Conservation (phyloP, 2,329 filamentous ascomycete species). For the Exophiala mesophila region DNA sequence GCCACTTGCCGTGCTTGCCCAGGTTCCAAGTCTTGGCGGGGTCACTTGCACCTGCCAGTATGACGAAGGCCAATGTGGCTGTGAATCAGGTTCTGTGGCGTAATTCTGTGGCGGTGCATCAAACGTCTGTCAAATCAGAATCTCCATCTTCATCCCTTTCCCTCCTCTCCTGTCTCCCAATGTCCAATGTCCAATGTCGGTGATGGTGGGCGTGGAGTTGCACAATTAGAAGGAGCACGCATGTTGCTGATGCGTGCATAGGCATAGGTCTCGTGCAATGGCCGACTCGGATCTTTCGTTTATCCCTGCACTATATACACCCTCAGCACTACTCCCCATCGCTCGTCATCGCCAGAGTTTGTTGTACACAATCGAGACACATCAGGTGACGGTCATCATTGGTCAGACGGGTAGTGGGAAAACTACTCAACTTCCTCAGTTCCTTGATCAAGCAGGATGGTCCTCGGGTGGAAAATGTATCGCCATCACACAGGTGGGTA, state of each 20-base stretch:
- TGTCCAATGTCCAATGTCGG: too few relatives aligned
- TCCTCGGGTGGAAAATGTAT: conserved; percentile 76
- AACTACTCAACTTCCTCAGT: conserved; percentile 93
- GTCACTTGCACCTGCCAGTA: conserved; percentile 10
- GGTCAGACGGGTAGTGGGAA: conserved; percentile 95
- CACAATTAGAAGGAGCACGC: too few relatives aligned
- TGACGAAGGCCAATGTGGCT: conserved; percentile 4
- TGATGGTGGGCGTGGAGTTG: too few relatives aligned
- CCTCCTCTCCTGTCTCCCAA: too few relatives aligned
- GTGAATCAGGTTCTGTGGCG: neutral
- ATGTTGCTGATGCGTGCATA: too few relatives aligned
- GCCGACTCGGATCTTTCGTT: conserved; percentile 33
- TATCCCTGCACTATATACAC: conserved; percentile 82
- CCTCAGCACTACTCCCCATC: conserved; percentile 77
- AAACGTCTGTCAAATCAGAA: too few relatives aligned
- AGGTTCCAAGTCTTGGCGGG: too few relatives aligned
- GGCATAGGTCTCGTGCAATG: conserved; percentile 4
- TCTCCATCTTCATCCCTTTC: too few relatives aligned
- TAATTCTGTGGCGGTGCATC: conserved; percentile 6
- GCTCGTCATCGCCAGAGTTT: conserved; percentile 73
- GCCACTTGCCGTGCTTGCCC: too few relatives aligned
- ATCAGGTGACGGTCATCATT: conserved; percentile 79
- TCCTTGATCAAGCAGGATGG: conserved; percentile 83
- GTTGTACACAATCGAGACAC: conserved; percentile 79
- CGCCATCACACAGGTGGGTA: conserved; percentile 78